Conservation (phyloP, 73 alveolate species). For the Paramecium pentaurelia region DNA sequence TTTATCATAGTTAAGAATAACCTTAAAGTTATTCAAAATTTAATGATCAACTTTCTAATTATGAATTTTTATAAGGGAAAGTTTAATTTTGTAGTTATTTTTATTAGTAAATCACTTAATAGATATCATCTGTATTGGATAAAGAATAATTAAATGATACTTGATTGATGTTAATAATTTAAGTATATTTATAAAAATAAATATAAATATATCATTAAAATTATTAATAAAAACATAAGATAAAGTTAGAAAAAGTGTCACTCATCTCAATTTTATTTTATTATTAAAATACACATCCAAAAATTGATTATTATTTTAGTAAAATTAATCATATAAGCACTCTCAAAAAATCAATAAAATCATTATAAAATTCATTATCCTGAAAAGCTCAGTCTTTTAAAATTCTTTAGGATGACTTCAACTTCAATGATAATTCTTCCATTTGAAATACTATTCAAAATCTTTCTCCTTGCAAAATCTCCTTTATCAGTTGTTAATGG, state of each 20-base stretch:
- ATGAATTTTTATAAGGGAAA: no score
- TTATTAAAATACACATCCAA: background rate
- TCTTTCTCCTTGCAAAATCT: conserved; percentile 50
- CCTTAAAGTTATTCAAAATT: background rate
- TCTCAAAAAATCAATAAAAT: background rate
- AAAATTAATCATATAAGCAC: background rate
- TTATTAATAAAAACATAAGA: no score
- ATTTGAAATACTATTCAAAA: conserved; percentile 60
- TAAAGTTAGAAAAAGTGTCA: no score
- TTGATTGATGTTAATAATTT: no score
- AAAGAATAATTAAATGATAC: no score
- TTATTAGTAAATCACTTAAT: no score
- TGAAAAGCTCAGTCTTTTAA: conserved; percentile 24
- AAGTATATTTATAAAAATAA: no score
- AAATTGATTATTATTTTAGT: background rate
- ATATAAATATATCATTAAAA: no score
- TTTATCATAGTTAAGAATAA: no score
- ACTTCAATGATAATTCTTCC: conserved; percentile 62
- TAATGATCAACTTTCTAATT: background rate
- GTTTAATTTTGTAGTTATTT: no score
- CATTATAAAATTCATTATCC: background rate
- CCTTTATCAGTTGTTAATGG: conserved; percentile 50
- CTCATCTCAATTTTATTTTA: no score
- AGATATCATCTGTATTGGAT: no score
- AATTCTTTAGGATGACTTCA: conserved; percentile 39